Conservation (phyloP, 1,284 basidiomycete species). For the Malassezia arunalokei region DNA sequence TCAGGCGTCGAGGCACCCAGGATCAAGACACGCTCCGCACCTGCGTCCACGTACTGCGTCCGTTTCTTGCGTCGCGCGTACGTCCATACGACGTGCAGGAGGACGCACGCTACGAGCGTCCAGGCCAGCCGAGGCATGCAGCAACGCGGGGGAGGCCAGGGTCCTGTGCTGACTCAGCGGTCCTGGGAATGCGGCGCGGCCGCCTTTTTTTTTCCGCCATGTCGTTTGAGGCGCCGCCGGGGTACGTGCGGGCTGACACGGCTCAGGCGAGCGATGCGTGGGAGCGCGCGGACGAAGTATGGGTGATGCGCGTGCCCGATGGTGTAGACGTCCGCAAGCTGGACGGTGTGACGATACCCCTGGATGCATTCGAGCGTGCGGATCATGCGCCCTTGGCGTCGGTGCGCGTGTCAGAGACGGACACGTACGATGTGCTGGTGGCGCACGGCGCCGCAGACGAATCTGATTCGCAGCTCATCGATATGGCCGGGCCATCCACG, state of each 20-base stretch:
- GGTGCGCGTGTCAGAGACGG: conserved; percentile 1
- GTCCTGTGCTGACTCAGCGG: too few species aligned
- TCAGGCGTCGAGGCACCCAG: conserved; percentile 60
- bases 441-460: conserved; percentile 2
- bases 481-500: conserved; percentile 20
- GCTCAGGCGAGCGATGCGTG: conserved; percentile 1
- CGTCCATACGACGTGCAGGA: too few species aligned
- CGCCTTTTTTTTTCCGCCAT: too few species aligned
- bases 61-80: not conserved
- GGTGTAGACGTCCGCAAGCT: conserved; percentile 16
- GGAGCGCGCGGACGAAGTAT: conserved; percentile 7
- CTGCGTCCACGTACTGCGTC: conserved; percentile 16
- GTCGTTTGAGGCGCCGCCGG: conserved; percentile 1
- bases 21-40: conserved; percentile 61
- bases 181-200: too few species aligned
- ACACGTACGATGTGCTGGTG: conserved; percentile 20
- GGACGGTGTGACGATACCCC: conserved; percentile 15
- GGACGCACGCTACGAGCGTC: too few species aligned
- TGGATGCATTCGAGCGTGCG: conserved; percentile 7
- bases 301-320: conserved; percentile 15
- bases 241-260: not conserved
- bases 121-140: too few species aligned
- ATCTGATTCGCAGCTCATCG: conserved; percentile 26
- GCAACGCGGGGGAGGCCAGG: too few species aligned
- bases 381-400: conserved; percentile 8